Percentiles rank a stretch among this genome's conserved stretches.
These are phyloP conservation scores for Carex scoparia DNA, from an alignment of 176 grass and related monocot species.

Conservation along the genomic window DNA sequence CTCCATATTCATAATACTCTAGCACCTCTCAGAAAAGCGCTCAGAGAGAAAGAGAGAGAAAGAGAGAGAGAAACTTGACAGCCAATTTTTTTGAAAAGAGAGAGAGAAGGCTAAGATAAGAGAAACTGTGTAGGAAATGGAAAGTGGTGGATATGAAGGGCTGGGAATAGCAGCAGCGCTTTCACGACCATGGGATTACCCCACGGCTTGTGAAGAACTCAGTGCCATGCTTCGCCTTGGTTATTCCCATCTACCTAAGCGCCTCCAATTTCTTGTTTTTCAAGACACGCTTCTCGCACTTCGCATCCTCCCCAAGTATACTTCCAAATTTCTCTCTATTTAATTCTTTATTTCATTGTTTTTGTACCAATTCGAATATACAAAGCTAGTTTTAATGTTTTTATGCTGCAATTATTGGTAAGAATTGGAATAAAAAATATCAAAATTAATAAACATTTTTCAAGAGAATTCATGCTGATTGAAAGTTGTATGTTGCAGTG, in stretches of 20 bases:
- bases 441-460: neutral
- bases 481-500: slow-evolving; percentile 37
- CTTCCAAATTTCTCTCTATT: neutral
- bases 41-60: too few species aligned
- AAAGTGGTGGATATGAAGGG: slow-evolving; percentile 41
- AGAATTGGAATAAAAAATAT: neutral
- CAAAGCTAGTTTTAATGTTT: too few species aligned
- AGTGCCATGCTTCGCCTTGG: slow-evolving; percentile 47
- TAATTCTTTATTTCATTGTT: neutral
- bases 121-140: slow-evolving; percentile 23
- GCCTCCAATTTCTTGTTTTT: slow-evolving; percentile 45
- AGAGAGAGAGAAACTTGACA: neutral
- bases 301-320: slow-evolving; percentile 68
- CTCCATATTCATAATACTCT: too few species aligned
- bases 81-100: too few species aligned
- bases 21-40: neutral
- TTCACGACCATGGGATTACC: slow-evolving; percentile 53
- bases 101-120: slow-evolving; percentile 28
- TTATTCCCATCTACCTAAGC: slow-evolving; percentile 54
- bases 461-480: neutral
- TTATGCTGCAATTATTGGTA: neutral
- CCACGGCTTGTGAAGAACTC: slow-evolving; percentile 73
- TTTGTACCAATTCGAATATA: neutral
- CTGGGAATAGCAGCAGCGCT: slow-evolving; percentile 47
- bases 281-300: slow-evolving; percentile 61